phyloP scores from a whole-genome alignment of 2,329 filamentous ascomycete species.

The Talaromyces marneffei region DNA sequence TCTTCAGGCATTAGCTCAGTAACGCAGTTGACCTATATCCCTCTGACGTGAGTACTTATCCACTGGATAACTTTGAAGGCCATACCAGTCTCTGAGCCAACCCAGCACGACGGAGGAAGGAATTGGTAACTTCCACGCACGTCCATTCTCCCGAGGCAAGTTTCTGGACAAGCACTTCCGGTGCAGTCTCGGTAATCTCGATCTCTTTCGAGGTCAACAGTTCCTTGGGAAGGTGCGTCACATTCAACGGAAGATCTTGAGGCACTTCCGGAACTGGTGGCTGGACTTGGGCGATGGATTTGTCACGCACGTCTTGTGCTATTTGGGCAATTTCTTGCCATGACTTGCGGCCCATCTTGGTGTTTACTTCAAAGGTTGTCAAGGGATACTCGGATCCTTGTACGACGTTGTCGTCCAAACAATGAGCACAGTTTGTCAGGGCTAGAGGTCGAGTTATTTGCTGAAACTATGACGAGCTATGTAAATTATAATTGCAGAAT shows the following conservation, averaged over 20 bases:
- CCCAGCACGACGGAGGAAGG: slow-evolving; percentile 33
- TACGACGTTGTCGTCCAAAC: not conserved
- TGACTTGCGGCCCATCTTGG: slow-evolving; percentile 3
- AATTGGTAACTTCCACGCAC: slow-evolving; percentile 43
- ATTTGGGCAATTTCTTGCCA: slow-evolving; percentile 36
- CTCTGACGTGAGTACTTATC: slow-evolving; percentile 16
- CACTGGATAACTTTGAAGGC: slow-evolving; percentile 39
- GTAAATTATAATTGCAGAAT: not conserved
- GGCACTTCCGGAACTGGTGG: slow-evolving; percentile 34
- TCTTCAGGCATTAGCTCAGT: slow-evolving; percentile 34
- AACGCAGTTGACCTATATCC: slow-evolving; percentile 22
- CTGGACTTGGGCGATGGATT: slow-evolving; percentile 30
- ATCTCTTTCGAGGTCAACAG: slow-evolving; percentile 45
- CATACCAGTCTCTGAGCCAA: slow-evolving; percentile 23
- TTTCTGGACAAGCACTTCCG: slow-evolving; percentile 18
- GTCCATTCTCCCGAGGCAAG: slow-evolving; percentile 31
- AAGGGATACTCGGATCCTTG: not conserved
- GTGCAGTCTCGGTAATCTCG: slow-evolving; percentile 45
- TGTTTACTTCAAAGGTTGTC: not conserved
- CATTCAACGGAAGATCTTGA: slow-evolving; percentile 24
- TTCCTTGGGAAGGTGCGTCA: slow-evolving; percentile 36
- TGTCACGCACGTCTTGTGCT: slow-evolving; percentile 35
- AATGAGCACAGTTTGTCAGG: not conserved
- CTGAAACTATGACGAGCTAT: not conserved
- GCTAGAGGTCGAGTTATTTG: not conserved